Conservation (phyloP, 129 eudicot genomes). For the Lactuca saligna region DNA sequence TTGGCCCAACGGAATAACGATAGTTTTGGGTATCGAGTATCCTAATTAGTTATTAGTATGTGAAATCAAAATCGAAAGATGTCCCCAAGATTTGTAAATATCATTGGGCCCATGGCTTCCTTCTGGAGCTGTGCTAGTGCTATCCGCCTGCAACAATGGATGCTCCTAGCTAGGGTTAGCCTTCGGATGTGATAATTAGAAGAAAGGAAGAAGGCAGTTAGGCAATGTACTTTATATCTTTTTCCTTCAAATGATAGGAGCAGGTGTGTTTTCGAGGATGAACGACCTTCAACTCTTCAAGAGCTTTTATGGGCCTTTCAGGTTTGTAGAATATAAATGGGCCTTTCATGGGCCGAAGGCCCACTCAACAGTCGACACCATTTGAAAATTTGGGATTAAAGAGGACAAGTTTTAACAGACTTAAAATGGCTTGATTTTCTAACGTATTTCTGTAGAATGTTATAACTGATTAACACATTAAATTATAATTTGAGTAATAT, state of each 20-base stretch:
- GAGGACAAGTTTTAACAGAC: too few relatives aligned
- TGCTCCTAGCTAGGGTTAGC: neutral
- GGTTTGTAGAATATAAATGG: too few relatives aligned
- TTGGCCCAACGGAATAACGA: constrained; percentile 18
- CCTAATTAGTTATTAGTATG: neutral
- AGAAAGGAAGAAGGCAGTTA: neutral
- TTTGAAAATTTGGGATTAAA: too few relatives aligned
- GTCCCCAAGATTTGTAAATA: constrained; percentile 7
- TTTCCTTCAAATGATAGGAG: neutral
- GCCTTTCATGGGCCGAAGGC: neutral
- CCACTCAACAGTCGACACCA: too few relatives aligned
- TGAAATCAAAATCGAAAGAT: neutral
- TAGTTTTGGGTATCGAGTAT: constrained; percentile 19
- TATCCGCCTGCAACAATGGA: neutral
- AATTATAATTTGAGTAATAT: too few relatives aligned
- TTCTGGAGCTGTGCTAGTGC: neutral
- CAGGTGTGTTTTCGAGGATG: neutral
- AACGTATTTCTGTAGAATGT: neutral
- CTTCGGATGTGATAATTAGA: neutral
- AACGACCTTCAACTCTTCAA: neutral
- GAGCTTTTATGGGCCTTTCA: neutral
- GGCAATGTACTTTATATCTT: neutral
- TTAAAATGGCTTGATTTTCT: too few relatives aligned
- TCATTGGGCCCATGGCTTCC: constrained; percentile 6
- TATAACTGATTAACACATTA: too few relatives aligned